Base-by-base conservation (phyloP, 768 basidiomycete genomes). In the Gymnopilus junonius region DNA sequence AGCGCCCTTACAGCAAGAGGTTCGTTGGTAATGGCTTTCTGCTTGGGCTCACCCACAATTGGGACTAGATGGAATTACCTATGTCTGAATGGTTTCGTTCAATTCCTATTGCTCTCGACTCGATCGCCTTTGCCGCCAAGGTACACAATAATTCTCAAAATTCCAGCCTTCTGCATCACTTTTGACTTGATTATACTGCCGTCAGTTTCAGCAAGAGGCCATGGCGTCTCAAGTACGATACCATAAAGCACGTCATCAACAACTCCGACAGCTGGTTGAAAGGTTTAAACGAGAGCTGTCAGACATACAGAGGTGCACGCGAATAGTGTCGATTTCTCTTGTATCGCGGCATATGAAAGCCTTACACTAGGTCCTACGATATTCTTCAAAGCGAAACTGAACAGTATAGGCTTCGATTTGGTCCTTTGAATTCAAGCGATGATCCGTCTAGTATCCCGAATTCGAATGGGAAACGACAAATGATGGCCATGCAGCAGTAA, bases 41-140 rank as follows among this genome's bases (percentile, higher is more conserved):
- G 11, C 17, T 29, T 17, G 14, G 29, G 27, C 42, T 45, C n/a
- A 43, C 25, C 27, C 10, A 17, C 29, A 46, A 43, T 15, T 14
- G 21, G 25, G 42, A 27, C 6, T 32, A 94, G 93, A 84, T 94
- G 83, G 91, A 91, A 8, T 76, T 83, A 1, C 92, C 93, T 0
- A 93, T 94, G 90, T 87, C 88, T 11, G 83, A 89, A 31, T 94
- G 92, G 92, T 94, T 94, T 76, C 80, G 81, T 10, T 83, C 87
- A 34, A 74, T 90, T 29, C 86, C 91, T 8, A 75, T 79, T 59
- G 76, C 85, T 2, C 74, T 93, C 29, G 92, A 94, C 70, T 73
- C 82, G 25, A 74, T 91, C 27, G 87, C 91, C 42, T 84, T 83
- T 67, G 84, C 92, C 17, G 82, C 84, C 55, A 91, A 90, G 82